Conservation (phyloP, 306 rosid species). For the Castanea sativa region DNA sequence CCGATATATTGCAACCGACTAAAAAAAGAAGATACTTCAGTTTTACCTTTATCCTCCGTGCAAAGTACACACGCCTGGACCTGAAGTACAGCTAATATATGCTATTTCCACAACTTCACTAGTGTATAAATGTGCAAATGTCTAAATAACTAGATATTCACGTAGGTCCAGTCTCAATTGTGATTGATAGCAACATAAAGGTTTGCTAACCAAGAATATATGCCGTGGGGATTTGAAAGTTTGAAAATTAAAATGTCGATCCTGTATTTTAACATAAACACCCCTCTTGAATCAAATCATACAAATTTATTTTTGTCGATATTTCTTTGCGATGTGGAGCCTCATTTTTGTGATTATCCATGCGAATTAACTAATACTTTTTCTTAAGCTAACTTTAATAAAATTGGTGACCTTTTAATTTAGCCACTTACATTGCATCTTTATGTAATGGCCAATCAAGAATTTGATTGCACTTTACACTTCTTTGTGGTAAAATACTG, state of each 20-base stretch:
- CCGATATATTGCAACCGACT: no score
- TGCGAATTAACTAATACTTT: not conserved
- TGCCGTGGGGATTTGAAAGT: slow-evolving; percentile 27
- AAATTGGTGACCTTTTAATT: not conserved
- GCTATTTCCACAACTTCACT: no score
- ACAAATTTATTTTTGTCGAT: not conserved
- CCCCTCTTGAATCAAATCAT: not conserved
- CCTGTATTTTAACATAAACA: not conserved
- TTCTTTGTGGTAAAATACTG: not conserved
- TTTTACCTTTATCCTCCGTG: no score
- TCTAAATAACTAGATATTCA: no score
- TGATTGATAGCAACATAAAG: not conserved
- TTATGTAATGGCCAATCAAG: not conserved
- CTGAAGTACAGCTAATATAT: no score
- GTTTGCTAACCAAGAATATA: slow-evolving; percentile 6
- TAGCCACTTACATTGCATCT: not conserved
- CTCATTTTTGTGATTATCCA: not conserved
- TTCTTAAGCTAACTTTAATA: not conserved
- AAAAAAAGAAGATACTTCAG: no score
- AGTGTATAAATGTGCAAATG: no score
- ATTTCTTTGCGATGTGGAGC: not conserved
- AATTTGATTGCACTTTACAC: not conserved
- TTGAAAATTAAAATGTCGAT: not conserved
- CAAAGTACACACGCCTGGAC: no score
- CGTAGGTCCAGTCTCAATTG: not conserved